Evolutionary conservation across 2,329 filamentous ascomycete genomes (phyloP).

Genomic region (Diaporthe caulivora): DNA sequence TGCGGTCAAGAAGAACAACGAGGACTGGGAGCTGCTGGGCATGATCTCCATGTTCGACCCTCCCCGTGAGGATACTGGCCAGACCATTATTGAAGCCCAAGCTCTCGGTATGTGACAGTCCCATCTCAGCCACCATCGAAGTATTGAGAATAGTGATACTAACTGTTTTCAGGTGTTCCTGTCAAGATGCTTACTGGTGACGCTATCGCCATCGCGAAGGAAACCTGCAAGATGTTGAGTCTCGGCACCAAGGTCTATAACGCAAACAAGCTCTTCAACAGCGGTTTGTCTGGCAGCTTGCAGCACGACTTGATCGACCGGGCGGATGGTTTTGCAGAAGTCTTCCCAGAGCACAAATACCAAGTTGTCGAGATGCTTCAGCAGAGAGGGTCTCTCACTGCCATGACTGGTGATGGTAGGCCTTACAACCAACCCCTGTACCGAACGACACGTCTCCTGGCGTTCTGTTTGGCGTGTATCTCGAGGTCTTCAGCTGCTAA

Average conservation of each 20-base stretch:
- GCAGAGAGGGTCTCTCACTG: conserved; percentile 76
- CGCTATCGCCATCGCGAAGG: conserved; percentile 82
- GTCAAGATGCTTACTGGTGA: conserved; percentile 88
- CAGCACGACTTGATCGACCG: conserved; percentile 83
- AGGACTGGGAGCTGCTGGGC: conserved; percentile 75
- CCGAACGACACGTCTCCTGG: no score
- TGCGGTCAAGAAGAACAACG: conserved; percentile 60
- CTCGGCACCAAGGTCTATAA: conserved; percentile 86
- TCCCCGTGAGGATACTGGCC: conserved; percentile 82
- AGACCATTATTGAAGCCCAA: conserved; percentile 78
- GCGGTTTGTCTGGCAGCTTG: conserved; percentile 78
- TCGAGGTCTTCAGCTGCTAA: neutral
- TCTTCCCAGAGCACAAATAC: conserved; percentile 83
- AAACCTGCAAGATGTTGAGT: conserved; percentile 85
- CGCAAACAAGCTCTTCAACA: conserved; percentile 81
- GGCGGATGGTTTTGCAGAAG: conserved; percentile 79
- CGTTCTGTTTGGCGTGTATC: neutral
- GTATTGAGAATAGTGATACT: neutral
- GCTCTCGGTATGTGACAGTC: conserved; percentile 26
- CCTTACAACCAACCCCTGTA: neutral
- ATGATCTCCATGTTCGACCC: conserved; percentile 86
- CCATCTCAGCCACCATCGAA: neutral
- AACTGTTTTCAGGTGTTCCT: conserved; percentile 66
- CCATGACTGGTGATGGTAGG: conserved; percentile 77
- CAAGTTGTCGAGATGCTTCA: conserved; percentile 82